These are phyloP conservation scores for Wickerhamiella bombiphila DNA, from an alignment of 805 yeast species.

Conservation along the genomic window DNA sequence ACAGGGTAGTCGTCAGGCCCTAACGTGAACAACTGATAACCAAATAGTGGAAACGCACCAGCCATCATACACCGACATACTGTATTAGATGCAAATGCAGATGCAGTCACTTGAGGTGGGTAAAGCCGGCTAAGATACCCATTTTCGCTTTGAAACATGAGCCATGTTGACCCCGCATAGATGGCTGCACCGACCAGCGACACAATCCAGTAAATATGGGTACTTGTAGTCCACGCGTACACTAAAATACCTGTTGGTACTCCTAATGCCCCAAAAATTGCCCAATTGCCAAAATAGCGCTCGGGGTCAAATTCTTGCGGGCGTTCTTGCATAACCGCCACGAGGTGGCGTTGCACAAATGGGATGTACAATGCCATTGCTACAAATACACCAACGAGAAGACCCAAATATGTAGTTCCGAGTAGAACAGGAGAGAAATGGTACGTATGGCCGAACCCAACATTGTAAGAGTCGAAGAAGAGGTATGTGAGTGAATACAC, in stretches of 20 bases:
- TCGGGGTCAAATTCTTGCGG: conserved; percentile 7
- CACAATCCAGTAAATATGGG: conserved; percentile 35
- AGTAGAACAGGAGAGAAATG: conserved; percentile 34
- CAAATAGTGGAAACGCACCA: conserved; percentile 45
- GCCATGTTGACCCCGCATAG: conserved; percentile 29
- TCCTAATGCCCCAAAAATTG: conserved; percentile 29
- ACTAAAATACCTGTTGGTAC: conserved; percentile 40
- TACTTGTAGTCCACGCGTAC: conserved; percentile 42
- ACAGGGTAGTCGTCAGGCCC: conserved; percentile 34
- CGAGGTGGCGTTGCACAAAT: conserved; percentile 3
- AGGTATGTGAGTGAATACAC: conserved; percentile 39
- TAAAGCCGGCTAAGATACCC: conserved; percentile 36
- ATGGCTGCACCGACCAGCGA: conserved; percentile 33
- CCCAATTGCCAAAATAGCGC: conserved; percentile 15
- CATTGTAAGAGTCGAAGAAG: conserved; percentile 49
- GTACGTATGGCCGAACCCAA: conserved; percentile 33
- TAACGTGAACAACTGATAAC: conserved; percentile 41
- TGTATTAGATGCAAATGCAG: conserved; percentile 45
- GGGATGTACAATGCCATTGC: conserved; percentile 21
- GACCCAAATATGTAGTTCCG: conserved; percentile 36
- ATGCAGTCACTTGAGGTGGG: conserved; percentile 34
- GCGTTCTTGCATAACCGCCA: conserved; percentile 2
- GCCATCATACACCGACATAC: conserved; percentile 38
- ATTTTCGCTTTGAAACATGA: conserved; percentile 37
- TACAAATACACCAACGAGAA: conserved; percentile 32